phyloP scores from a whole-genome alignment of 257 asterid genomes.

The Paulownia fortunei region DNA sequence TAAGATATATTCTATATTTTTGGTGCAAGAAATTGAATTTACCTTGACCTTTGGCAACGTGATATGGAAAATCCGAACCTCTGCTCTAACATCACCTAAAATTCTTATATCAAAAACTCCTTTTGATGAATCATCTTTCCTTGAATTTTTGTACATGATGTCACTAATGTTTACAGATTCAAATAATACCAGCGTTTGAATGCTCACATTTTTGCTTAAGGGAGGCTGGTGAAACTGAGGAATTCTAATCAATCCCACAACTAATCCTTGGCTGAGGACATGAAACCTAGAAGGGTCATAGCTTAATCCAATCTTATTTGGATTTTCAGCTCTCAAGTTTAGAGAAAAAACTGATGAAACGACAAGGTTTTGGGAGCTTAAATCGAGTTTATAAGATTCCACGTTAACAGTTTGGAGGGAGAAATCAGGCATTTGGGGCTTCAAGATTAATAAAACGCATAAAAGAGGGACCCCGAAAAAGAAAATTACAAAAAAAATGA shows the following conservation, averaged over 20 bases:
- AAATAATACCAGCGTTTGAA: slow-evolving; percentile 45
- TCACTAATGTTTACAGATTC: slow-evolving; percentile 53
- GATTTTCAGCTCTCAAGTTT: slow-evolving; percentile 52
- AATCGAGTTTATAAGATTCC: slow-evolving; percentile 53
- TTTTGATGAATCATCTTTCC: slow-evolving; percentile 31
- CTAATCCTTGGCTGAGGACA: slow-evolving; percentile 58
- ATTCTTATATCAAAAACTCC: slow-evolving; percentile 43
- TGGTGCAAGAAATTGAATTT: neutral
- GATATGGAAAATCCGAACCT: slow-evolving; percentile 41
- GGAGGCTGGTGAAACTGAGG: slow-evolving; percentile 75
- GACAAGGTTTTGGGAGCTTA: slow-evolving; percentile 39
- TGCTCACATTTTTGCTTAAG: slow-evolving; percentile 48
- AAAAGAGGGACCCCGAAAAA: slow-evolving; percentile 41
- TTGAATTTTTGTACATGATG: slow-evolving; percentile 39
- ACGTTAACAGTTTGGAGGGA: slow-evolving; percentile 50
- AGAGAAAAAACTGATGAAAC: slow-evolving; percentile 55
- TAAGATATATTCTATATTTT: neutral
- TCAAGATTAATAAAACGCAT: slow-evolving; percentile 40
- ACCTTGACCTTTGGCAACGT: slow-evolving; percentile 55
- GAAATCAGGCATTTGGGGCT: slow-evolving; percentile 63
- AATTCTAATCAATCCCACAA: slow-evolving; percentile 62
- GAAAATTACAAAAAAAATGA: slow-evolving; percentile 39
- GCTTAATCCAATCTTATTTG: slow-evolving; percentile 62
- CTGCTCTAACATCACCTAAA: slow-evolving; percentile 61
- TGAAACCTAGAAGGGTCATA: slow-evolving; percentile 50